Evolutionary conservation across 495 filamentous ascomycete species (phyloP), one percentile per base, ranked within the genome.

Genomic region (Pseudotulostoma volvatum): DNA sequence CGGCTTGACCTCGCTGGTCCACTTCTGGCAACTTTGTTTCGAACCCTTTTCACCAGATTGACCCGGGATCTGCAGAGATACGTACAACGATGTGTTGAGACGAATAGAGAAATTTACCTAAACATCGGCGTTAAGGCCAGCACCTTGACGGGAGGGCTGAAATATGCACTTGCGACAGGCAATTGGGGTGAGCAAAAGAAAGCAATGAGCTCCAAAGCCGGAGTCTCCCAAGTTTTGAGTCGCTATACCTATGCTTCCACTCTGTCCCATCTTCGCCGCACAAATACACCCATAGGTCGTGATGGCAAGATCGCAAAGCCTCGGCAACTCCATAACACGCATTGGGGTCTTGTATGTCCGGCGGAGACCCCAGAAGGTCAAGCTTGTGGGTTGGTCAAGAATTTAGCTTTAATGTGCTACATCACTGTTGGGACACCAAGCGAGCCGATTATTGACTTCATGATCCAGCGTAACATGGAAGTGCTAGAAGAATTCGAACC

Each of bases 151-250:
- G 88, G 87, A 53, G 92, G 84, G 33, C 63, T 99, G 48, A 92
- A 93, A 56, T 96, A 96, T 53, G 93, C 87, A 30, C 70, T 99
- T 32, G 87, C 90, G n/a, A 99, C 90, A 5, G 90, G 90, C 41
- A 99, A 99, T 59, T 99, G 90, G 90, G 92, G 92, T 43, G 90
- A 96, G 44, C 90, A 96, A 60, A 99, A 95, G 71, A 96, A 96
- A 67, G 88, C 90, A 14, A 81, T 80, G 46, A 80, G 74, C 46
- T 79, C 85, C 1, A 96, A 93, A 45, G 90, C 90, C 36, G 90
- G 90, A 61, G 90, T 99, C 19, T 95, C 88, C 7, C 90, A 99
- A 60, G 92, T 99, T 60, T 67, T 99, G 38, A 96, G 94, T 67
- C 76, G 90, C 50, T 96, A 96, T 52, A 96, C 92, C 0, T 99